Percentiles rank a stretch among this genome's conserved stretches.
Evolutionary conservation across 495 filamentous ascomycete species (phyloP).

Genomic region (Bathelium albidoporum): DNA sequence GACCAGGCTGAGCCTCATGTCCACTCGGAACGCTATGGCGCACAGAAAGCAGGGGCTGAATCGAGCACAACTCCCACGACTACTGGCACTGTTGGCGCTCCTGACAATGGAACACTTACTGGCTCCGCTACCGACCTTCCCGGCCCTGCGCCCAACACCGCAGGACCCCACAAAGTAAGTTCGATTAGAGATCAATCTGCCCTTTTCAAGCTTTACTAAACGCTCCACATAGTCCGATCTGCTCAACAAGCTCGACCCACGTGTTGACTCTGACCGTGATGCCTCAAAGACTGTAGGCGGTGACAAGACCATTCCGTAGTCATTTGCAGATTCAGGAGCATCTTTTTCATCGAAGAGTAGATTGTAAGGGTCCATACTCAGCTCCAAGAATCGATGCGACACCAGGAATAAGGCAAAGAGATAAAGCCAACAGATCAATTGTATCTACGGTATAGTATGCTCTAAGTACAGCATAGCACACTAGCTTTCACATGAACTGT

Average conservation of each 20-base stretch:
- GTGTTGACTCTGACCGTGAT: conserved; percentile 39
- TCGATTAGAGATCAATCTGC: background rate
- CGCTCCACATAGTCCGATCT: conserved; percentile 30
- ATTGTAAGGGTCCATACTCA: too few species aligned
- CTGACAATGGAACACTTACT: conserved; percentile 11
- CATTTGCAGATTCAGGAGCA: too few species aligned
- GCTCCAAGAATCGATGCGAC: background rate
- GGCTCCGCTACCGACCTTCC: conserved; percentile 9
- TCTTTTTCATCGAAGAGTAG: too few species aligned
- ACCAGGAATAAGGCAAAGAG: background rate
- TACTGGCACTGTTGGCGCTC: conserved; percentile 6
- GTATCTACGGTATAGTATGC: background rate
- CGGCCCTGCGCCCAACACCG: conserved; percentile 23
- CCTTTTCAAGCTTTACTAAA: background rate
- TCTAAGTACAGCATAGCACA: background rate
- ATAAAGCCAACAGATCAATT: background rate
- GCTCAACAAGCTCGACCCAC: conserved; percentile 42
- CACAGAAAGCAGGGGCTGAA: background rate
- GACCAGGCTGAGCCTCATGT: conserved; percentile 41
- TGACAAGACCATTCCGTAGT: conserved; percentile 13
- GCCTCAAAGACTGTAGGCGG: conserved; percentile 21
- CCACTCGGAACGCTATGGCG: conserved; percentile 32
- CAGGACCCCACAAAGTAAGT: conserved; percentile 36
- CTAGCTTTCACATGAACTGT: background rate
- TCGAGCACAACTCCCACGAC: background rate